These are phyloP conservation scores for Cymbidium sinense DNA, from an alignment of 106 monocot species.

Conservation along the genomic window DNA sequence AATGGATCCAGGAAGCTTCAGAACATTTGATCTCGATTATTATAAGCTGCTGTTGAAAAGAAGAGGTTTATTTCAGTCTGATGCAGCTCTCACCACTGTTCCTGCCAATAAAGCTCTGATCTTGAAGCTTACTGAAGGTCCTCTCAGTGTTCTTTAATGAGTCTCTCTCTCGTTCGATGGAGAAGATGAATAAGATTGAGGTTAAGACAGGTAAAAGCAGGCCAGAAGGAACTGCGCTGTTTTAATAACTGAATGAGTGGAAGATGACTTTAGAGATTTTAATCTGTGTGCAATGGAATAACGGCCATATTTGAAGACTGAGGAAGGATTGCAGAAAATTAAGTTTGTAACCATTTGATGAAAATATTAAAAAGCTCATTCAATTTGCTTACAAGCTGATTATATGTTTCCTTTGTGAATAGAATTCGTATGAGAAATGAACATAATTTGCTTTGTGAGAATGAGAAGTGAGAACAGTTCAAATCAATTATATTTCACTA, in stretches of 20 bases:
- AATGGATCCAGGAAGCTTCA: conserved; percentile 86
- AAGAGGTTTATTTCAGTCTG: conserved; percentile 75
- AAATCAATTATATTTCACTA: too few relatives aligned
- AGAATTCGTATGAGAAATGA: too few relatives aligned
- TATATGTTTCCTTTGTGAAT: too few relatives aligned
- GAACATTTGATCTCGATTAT: conserved; percentile 77
- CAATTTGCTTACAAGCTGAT: too few relatives aligned
- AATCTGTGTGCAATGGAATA: too few relatives aligned
- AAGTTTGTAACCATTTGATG: too few relatives aligned
- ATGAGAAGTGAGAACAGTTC: too few relatives aligned
- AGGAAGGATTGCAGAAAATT: too few relatives aligned
- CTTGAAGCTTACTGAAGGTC: background rate
- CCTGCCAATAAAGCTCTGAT: conserved; percentile 28
- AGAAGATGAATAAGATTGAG: conserved; percentile 56
- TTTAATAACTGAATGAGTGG: conserved; percentile 27
- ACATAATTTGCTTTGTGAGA: too few relatives aligned
- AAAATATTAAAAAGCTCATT: too few relatives aligned
- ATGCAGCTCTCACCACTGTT: conserved; percentile 55
- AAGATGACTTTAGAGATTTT: too few relatives aligned
- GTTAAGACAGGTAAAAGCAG: conserved; percentile 51
- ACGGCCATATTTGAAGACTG: too few relatives aligned
- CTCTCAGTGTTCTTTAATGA: conserved; percentile 39
- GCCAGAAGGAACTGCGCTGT: conserved; percentile 71
- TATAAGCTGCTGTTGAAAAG: conserved; percentile 56
- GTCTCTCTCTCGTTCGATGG: conserved; percentile 62